Evolutionary conservation across 2,329 filamentous ascomycete genomes (phyloP), one percentile per base, ranked within the genome.

Genomic region (Septoria linicola): DNA sequence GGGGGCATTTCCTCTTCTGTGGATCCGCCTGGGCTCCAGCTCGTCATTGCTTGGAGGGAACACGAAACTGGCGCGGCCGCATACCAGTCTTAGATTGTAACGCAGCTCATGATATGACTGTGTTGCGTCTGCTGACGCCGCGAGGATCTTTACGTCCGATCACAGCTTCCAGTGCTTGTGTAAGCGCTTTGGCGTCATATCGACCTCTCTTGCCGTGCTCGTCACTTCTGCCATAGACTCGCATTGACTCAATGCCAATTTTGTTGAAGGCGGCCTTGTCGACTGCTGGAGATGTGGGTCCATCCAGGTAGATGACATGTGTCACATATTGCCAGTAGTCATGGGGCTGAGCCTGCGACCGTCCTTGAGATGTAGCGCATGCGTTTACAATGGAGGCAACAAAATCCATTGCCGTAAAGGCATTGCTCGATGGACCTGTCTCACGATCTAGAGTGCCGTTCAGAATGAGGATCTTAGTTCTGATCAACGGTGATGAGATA

Each of bases 371-470:
- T 59, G 89, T 80, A 27, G 82, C 79, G 31, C 85, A 87, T 0
- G 90, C 91, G 17, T 82, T 80, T 0, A 83, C 83, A 40, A 97
- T 86, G 0, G 92, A 88, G 8, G 79, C 81, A 0, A 96, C 81
- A 66, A 97, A 97, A 63, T 95, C 90, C 0, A 82, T 72, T 0
- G 88, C 92, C 0, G 82, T 81, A 64, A 89, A 90, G 0, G 86
- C 83, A 0, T 77, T 56, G 0, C 66, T 66, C 0, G 76, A 76
- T 0, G 90, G 88, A 0, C 90, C 89, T 0, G 90, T 96, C 73
- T 97, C 92, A 8, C 92, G 83, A 65, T 97, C 92, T 0, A 87
- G 75, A 1, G 80, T 87, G 17, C 88, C 88, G 64, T 97, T 97
- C 4, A 96, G 74, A 20, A 96, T 87, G 6, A 96, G 73, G 14